Evolutionary conservation across 495 filamentous ascomycete genomes (phyloP), one percentile per base, ranked within the genome.

Genomic region (Xylaria cubensis): DNA sequence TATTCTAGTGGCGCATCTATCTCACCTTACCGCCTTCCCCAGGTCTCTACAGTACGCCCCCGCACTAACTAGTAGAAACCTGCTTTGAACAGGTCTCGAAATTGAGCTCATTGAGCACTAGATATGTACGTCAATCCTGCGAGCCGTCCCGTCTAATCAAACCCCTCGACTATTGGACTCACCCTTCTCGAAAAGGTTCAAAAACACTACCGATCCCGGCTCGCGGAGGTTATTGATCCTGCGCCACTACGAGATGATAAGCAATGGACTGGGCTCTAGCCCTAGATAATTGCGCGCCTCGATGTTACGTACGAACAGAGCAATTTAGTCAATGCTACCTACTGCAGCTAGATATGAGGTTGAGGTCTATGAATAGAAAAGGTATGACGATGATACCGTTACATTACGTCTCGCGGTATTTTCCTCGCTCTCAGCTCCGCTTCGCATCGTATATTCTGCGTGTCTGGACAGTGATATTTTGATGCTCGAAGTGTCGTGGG

Each of bases 211-310:
- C 53, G 67, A 61, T 26, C 51, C 67, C 53, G 53, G 53, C 53
- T 61, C 41, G 36, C 53, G 67, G 50, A 55, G 51, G 68, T 64
- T 70, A 63, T 70, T 70, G 68, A 70, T 70, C 68, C 58, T 70
- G 46, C 68, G 44, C 59, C 58, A 67, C 58, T 42, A 55, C 32
- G 46, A 55, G 29, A 51, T 48, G 53, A 48, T 59, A 58, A 53
- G 39, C 53, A 46, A 12, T 69, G 26, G 12, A 26, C 13, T 58
- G 48, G 53, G 53, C 42, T 41, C 51, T 10, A 41, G 26, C n/a
- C 6, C 41, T 32, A 24, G 41, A 69, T 61, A 17, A 61, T 59
- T 44, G 21, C 8, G 17, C 34, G 51, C 50, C 51, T 26, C 13
- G 15, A 58, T 69, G 53, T 24, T 46, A 69, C 67, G 53, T 48